Base-by-base conservation (phyloP, 768 basidiomycete species). In the Lactarius pseudohatsudake region DNA sequence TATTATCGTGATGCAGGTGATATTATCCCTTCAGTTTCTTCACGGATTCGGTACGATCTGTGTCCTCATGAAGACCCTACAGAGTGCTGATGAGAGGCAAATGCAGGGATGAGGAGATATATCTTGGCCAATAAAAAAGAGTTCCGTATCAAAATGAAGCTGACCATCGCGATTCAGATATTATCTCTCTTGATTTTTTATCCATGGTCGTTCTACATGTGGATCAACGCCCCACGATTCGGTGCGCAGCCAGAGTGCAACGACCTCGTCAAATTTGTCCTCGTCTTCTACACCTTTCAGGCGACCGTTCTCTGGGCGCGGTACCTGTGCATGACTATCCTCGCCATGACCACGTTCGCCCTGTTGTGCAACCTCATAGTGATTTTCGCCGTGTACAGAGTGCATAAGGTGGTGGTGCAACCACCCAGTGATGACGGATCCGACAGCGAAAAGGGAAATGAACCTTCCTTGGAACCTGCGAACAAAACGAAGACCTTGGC, bases 231-330 rank as follows among this genome's bases (percentile, higher is more conserved):
- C 30, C 3, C 30, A 3, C 32, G 20, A 20, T 57, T 57, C 32
- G 56, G 56, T 15, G 3, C 56, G 6, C 56, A 57, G 9, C 56
- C 56, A 32, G 56, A 57, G 56, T 57, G 56, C 56, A 57, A 57
- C 56, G 32, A 57, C 30, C 56, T 57, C 18, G 30, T 57, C 30
- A 34, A 57, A 36, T 57, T 9, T 15, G 34, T 57, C 20, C 8
- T 57, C 3, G 16, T 34, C 32, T 30, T 30, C 18, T 9, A 7
- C 34, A 57, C 30, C 18, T 3, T 57, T 9, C 56, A 7, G 8
- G 56, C 32, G 56, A 57, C 56, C 13, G 32, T 34, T n/a, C 8
- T 8, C 56, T 57, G 56, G 56, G 10, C 10, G 4, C 47, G 47
- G 11, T 22, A 22, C n/a, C 1, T 34, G 8, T 4, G 11, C 9